A percentile compares a stretch with the other conserved stretches of the same genome.
Evolutionary conservation across 2,329 filamentous ascomycete species (phyloP).

Genomic region (Ramichloridium luteum): DNA sequence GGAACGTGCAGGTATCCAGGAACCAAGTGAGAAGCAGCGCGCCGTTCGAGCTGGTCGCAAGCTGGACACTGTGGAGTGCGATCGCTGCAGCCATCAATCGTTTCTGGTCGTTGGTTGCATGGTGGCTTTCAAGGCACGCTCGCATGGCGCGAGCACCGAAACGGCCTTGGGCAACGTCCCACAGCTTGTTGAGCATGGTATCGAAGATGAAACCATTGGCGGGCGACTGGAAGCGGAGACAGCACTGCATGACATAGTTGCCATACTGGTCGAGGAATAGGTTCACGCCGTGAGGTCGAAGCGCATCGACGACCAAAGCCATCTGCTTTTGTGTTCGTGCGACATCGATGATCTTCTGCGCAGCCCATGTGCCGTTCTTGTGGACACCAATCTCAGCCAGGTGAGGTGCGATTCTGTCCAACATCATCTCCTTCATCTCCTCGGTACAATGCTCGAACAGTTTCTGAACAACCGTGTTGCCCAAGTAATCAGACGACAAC

Average conservation of each 20-base stretch:
- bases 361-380: slow-evolving; percentile 99
- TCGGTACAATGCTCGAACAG: slow-evolving; percentile 95
- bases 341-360: slow-evolving; percentile 97
- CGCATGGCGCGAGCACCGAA: slow-evolving; percentile 95
- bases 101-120: slow-evolving; percentile 89
- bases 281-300: slow-evolving; percentile 76
- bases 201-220: slow-evolving; percentile 97
- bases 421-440: slow-evolving; percentile 79
- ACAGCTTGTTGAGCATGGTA: slow-evolving; percentile 86
- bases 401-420: slow-evolving; percentile 75
- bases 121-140: slow-evolving; percentile 90
- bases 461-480: slow-evolving; percentile 99
- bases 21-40: slow-evolving; percentile 94
- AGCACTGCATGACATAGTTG: slow-evolving; percentile 96
- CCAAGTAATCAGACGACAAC: slow-evolving; percentile 86
- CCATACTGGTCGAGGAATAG: slow-evolving; percentile 96
- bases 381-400: slow-evolving; percentile 94
- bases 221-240: slow-evolving; percentile 77
- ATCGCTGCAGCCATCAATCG: slow-evolving; percentile 88
- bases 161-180: slow-evolving; percentile 83
- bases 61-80: slow-evolving; percentile 89
- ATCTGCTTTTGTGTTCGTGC: slow-evolving; percentile 77
- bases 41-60: slow-evolving; percentile 92
- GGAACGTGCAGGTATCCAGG: slow-evolving; percentile 94
- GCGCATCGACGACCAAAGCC: slow-evolving; percentile 67